These are phyloP conservation scores for Paxillus ammoniavirescens DNA, from an alignment of 768 basidiomycete species.

Conservation along the genomic window DNA sequence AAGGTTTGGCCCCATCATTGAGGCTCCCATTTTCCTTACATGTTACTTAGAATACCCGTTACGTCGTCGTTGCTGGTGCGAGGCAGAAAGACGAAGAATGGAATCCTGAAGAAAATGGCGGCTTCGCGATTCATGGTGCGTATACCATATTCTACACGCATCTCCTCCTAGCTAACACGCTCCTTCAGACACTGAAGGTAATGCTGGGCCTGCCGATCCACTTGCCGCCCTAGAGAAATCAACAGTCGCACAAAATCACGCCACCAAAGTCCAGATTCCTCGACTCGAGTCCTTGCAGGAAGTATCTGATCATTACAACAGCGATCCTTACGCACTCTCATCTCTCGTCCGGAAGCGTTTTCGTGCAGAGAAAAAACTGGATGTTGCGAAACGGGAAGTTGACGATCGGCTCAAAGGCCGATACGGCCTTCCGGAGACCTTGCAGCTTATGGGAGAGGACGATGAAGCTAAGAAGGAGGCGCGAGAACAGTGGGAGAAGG, in stretches of 20 bases:
- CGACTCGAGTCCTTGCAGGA: conserved; percentile 79
- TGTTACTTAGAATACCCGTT: conserved; percentile 78
- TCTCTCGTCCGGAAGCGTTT: conserved; percentile 75
- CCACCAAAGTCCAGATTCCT: conserved; percentile 73
- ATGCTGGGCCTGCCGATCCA: conserved; percentile 68
- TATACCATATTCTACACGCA: background rate
- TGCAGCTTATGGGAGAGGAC: conserved; percentile 67
- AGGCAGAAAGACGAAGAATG: conserved; percentile 93
- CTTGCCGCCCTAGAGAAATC: conserved; percentile 89
- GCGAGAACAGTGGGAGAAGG: conserved; percentile 59
- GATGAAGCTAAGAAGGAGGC: conserved; percentile 59
- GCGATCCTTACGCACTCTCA: conserved; percentile 86
- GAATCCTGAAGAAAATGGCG: conserved; percentile 95
- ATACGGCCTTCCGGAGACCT: conserved; percentile 72
- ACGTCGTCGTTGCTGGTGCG: conserved; percentile 92
- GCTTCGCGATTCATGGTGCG: conserved; percentile 83
- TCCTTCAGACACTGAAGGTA: conserved; percentile 64
- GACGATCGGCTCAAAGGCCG: conserved; percentile 72
- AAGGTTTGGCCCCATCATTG: conserved; percentile 54
- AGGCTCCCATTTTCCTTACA: background rate
- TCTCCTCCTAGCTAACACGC: background rate
- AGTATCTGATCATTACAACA: conserved; percentile 73
- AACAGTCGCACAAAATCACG: conserved; percentile 67
- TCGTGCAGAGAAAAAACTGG: conserved; percentile 82
- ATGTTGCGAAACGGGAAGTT: conserved; percentile 59